Evolutionary conservation across 2,329 filamentous ascomycete genomes (phyloP).

Genomic region (Raffaelea deltoideospora): DNA sequence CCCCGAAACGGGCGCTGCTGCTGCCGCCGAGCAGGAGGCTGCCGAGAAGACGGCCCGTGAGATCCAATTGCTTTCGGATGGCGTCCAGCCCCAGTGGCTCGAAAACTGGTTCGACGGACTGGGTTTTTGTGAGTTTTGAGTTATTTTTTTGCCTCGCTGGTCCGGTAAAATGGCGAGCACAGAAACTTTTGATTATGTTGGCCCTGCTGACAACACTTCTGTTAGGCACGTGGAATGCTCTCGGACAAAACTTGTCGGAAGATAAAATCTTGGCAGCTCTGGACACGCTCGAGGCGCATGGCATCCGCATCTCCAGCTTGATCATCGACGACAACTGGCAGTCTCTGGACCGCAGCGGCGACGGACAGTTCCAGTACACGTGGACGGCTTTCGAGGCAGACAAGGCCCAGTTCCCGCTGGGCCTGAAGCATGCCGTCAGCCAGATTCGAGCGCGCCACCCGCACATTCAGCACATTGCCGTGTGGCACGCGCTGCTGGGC

Average conservation of each 20-base stretch:
- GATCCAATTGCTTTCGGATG: constrained; percentile 24
- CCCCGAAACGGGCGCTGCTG: background rate
- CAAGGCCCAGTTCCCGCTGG: constrained; percentile 59
- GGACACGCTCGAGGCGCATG: constrained; percentile 50
- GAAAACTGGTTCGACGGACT: constrained; percentile 87
- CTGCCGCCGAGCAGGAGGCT: constrained; percentile 19
- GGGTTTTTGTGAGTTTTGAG: constrained; percentile 74
- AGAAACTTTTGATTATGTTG: constrained; percentile 1
- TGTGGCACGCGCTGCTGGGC: constrained; percentile 81
- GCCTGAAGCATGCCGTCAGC: constrained; percentile 55
- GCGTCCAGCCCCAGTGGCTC: constrained; percentile 50
- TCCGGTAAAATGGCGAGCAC: too few species aligned
- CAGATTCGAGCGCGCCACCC: constrained; percentile 55
- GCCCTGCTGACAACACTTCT: constrained; percentile 14
- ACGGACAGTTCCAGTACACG: constrained; percentile 40
- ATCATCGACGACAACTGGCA: constrained; percentile 99
- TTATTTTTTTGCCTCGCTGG: constrained; percentile 3
- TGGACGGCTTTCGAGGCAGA: constrained; percentile 86
- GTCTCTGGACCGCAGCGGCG: constrained; percentile 39
- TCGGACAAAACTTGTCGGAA: constrained; percentile 72
- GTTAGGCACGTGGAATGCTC: constrained; percentile 71
- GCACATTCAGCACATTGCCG: constrained; percentile 67
- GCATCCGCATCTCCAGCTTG: constrained; percentile 66
- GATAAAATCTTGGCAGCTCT: constrained; percentile 65
- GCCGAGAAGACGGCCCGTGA: constrained; percentile 21